Percentiles rank a stretch among this genome's conserved stretches.
Conservation (phyloP, 2,329 filamentous ascomycete genomes). For the Aspergillus fumigatiaffinis region DNA sequence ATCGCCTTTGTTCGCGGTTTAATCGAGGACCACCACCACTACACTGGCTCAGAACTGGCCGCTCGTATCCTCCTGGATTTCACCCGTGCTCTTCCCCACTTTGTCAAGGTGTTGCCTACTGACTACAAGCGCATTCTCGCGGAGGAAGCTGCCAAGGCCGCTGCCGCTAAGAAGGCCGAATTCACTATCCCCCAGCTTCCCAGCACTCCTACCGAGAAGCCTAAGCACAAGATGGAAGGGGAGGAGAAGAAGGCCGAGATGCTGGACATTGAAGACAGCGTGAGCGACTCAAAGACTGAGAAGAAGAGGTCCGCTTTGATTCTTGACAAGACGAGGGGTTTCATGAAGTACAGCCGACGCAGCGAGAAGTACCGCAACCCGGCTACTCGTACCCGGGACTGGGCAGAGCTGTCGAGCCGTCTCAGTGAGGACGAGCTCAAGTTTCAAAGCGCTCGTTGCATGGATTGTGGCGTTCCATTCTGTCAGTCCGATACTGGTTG, state of each 20-base stretch:
- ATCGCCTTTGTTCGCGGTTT: constrained; percentile 86
- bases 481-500: constrained; percentile 95
- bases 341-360: constrained; percentile 94
- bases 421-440: constrained; percentile 93
- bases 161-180: constrained; percentile 77
- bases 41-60: constrained; percentile 92
- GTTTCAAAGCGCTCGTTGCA: constrained; percentile 93
- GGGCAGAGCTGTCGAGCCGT: constrained; percentile 83
- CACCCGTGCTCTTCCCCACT: constrained; percentile 81
- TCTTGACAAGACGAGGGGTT: constrained; percentile 94
- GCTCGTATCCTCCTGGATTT: constrained; percentile 94
- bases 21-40: constrained; percentile 96
- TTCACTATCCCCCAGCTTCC: constrained; percentile 76
- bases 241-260: constrained; percentile 65
- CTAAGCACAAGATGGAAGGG: constrained; percentile 57
- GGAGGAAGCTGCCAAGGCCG: constrained; percentile 81
- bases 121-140: constrained; percentile 93
- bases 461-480: constrained; percentile 98
- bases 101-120: constrained; percentile 87
- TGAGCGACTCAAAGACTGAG: constrained; percentile 77
- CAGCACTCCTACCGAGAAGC: constrained; percentile 51
- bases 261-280: constrained; percentile 86
- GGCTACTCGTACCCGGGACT: constrained; percentile 82
- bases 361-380: constrained; percentile 88
- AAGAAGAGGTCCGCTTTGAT: constrained; percentile 87